phyloP scores from a whole-genome alignment of 75 land plant species.

The Picea glauca region DNA sequence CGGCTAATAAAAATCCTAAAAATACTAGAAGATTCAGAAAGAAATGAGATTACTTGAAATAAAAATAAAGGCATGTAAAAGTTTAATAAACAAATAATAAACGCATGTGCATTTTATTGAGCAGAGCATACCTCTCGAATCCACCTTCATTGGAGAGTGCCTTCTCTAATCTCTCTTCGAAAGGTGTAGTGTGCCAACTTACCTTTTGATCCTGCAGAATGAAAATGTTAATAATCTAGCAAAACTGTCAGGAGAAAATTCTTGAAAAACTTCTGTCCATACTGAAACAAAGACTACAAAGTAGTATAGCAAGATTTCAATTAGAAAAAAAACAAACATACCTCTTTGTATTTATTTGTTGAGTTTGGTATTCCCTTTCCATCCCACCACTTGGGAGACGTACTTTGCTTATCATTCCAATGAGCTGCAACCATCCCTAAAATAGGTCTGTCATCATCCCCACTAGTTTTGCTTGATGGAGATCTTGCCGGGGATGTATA shows the following conservation, averaged over 20 bases:
- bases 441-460: conserved; percentile 69
- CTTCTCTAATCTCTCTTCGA: conserved; percentile 83
- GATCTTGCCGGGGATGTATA: conserved; percentile 45
- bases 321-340: conserved; percentile 9
- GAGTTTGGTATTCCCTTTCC: conserved; percentile 89
- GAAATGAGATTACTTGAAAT: too few relatives aligned
- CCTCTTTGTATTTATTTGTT: conserved; percentile 89
- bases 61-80: too few relatives aligned
- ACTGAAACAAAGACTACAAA: background rate
- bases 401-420: conserved; percentile 36
- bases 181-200: conserved; percentile 88
- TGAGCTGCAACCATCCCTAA: conserved; percentile 62
- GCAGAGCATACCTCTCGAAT: background rate
- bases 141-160: conserved; percentile 62
- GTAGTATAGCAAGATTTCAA: background rate
- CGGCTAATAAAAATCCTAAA: too few relatives aligned
- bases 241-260: background rate
- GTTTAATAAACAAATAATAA: too few relatives aligned
- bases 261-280: background rate
- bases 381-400: conserved; percentile 51
- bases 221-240: background rate
- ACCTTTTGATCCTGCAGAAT: conserved; percentile 86
- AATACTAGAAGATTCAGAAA: too few relatives aligned
- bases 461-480: conserved; percentile 29
- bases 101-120: too few relatives aligned